Conservation (phyloP, 2,329 filamentous ascomycete species). For the Sporothrix euskadiensis region DNA sequence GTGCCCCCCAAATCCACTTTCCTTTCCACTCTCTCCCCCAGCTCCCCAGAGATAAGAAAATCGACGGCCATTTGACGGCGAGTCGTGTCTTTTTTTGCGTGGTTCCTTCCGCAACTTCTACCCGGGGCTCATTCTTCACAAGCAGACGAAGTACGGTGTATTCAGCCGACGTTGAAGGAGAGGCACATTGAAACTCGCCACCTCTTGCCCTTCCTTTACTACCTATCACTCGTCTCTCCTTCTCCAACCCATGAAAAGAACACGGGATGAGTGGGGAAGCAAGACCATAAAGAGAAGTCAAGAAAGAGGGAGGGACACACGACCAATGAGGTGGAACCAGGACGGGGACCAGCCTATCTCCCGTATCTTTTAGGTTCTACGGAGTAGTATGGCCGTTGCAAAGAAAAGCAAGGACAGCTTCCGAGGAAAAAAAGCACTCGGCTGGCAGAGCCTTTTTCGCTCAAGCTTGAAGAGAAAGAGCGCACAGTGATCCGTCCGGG, state of each 20-base stretch:
- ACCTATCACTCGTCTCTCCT: neutral
- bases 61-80: constrained; percentile 30
- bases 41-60: constrained; percentile 33
- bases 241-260: neutral
- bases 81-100: neutral
- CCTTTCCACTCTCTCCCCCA: neutral
- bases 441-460: neutral
- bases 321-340: constrained; percentile 3
- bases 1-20: constrained; percentile 15
- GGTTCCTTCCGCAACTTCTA: neutral
- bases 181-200: neutral
- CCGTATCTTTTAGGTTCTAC: neutral
- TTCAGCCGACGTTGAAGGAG: no score
- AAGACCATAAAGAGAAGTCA: neutral
- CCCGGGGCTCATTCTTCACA: neutral
- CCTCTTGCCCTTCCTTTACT: neutral
- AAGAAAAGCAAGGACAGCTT: neutral
- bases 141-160: neutral
- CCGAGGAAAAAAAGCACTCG: neutral
- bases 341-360: constrained; percentile 6
- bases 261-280: constrained; percentile 21
- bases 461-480: neutral
- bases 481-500: neutral
- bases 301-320: neutral
- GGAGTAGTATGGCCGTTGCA: neutral